Evolutionary conservation across 2,329 filamentous ascomycete species (phyloP).

Genomic region (Microthyrium microscopicum): DNA sequence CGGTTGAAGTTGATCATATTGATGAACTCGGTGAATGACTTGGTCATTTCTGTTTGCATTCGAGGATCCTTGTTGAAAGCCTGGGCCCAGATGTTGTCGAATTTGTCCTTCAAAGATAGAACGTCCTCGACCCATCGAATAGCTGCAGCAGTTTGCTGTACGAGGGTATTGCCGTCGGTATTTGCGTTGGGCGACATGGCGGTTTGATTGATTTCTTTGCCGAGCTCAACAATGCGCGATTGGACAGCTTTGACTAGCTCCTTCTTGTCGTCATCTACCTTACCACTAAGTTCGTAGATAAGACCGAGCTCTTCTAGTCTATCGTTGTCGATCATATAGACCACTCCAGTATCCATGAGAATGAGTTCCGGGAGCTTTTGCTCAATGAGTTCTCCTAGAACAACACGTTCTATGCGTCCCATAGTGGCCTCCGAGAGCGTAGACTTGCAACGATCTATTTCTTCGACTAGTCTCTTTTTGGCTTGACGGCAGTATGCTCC

Average conservation of each 20-base stretch:
- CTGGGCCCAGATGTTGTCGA: slow-evolving; percentile 57
- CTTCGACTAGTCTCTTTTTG: slow-evolving; percentile 58
- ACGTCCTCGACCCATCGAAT: slow-evolving; percentile 95
- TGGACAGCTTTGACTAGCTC: slow-evolving; percentile 57
- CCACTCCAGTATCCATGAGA: slow-evolving; percentile 71
- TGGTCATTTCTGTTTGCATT: slow-evolving; percentile 66
- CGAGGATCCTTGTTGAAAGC: slow-evolving; percentile 63
- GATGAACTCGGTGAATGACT: slow-evolving; percentile 85
- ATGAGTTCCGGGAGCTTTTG: slow-evolving; percentile 68
- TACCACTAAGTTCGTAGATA: slow-evolving; percentile 60
- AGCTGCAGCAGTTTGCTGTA: slow-evolving; percentile 72
- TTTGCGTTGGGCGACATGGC: slow-evolving; percentile 24
- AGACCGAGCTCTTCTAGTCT: slow-evolving; percentile 61
- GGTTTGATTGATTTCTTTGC: slow-evolving; percentile 61
- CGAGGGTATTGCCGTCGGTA: no score
- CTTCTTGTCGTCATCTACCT: slow-evolving; percentile 58
- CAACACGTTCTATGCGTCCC: slow-evolving; percentile 55
- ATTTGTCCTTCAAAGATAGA: slow-evolving; percentile 70
- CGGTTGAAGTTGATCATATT: slow-evolving; percentile 56
- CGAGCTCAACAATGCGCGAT: slow-evolving; percentile 60
- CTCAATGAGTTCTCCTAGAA: slow-evolving; percentile 66
- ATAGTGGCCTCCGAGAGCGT: slow-evolving; percentile 59
- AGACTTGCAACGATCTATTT: slow-evolving; percentile 65
- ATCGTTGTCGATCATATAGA: slow-evolving; percentile 84
- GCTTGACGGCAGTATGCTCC: slow-evolving; percentile 67